Conservation (phyloP, 495 filamentous ascomycete genomes). For the Penicillium maclennaniae region DNA sequence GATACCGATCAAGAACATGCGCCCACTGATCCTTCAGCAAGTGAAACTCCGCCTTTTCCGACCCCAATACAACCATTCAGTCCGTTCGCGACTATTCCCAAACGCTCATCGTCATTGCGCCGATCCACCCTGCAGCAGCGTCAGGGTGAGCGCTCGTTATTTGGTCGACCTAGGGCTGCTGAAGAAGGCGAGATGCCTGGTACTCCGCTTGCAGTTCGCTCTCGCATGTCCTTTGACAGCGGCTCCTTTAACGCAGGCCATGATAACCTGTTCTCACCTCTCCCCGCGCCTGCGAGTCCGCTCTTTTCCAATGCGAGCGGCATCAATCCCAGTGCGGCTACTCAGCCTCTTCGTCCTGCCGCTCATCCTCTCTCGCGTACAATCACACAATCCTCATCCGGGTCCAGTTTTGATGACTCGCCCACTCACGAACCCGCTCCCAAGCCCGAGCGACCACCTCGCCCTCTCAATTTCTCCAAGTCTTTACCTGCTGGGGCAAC, state of each 20-base stretch:
- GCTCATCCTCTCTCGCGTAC: constrained; percentile 84
- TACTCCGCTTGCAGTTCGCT: constrained; percentile 47
- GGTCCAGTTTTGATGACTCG: constrained; percentile 74
- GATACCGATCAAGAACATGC: constrained; percentile 39
- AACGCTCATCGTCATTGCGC: constrained; percentile 65
- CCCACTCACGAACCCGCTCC: constrained; percentile 62
- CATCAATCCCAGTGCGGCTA: constrained; percentile 31
- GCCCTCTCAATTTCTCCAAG: constrained; percentile 67
- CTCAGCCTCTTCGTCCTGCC: constrained; percentile 30
- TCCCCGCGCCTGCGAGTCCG: constrained; percentile 28
- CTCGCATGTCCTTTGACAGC: constrained; percentile 72
- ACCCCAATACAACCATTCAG: constrained; percentile 31
- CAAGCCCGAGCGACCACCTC: constrained; percentile 48
- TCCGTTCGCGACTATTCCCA: constrained; percentile 44
- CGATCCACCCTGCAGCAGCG: constrained; percentile 87
- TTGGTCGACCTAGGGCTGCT: constrained; percentile 41
- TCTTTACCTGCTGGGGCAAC: constrained; percentile 70
- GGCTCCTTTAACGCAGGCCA: constrained; percentile 58
- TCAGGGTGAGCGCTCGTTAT: constrained; percentile 59
- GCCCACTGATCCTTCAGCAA: constrained; percentile 23
- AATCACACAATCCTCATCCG: constrained; percentile 78
- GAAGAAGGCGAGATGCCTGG: constrained; percentile 30
- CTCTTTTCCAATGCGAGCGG: constrained; percentile 34
- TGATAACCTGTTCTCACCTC: constrained; percentile 55
- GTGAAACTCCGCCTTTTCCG: constrained; percentile 24